Conservation (phyloP, 768 basidiomycete genomes). For the Serendipita indica region DNA sequence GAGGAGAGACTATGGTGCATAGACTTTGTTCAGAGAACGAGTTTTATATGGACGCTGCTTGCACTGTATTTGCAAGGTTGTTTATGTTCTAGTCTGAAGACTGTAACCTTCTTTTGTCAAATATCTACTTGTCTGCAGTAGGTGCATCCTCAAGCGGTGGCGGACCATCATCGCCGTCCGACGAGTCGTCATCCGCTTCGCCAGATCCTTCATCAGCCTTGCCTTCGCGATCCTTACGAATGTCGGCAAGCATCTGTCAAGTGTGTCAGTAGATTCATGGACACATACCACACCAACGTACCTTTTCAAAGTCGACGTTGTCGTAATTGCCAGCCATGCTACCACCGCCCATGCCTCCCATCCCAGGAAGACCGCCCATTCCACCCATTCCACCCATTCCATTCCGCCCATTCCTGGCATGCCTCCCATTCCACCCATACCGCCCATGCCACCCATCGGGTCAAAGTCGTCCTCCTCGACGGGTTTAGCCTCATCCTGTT, state of each 20-base stretch:
- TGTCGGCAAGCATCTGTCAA: conserved; percentile 1
- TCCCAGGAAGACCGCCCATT: conserved; percentile 27
- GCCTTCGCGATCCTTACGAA: conserved; percentile 11
- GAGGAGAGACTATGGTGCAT: background rate
- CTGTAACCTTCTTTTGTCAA: background rate
- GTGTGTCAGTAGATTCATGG: background rate
- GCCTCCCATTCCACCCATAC: conserved; percentile 19
- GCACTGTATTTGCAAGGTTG: too few species aligned
- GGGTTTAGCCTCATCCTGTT: conserved; percentile 48
- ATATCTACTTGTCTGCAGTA: background rate
- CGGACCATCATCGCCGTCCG: conserved; percentile 59
- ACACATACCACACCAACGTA: conserved; percentile 19
- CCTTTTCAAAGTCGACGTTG: conserved; percentile 54
- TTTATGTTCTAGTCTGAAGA: too few species aligned
- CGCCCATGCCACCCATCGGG: conserved; percentile 22
- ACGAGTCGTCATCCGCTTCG: conserved; percentile 29
- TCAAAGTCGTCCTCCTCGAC: conserved; percentile 26
- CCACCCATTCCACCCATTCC: conserved; percentile 19
- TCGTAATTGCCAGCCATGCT: conserved; percentile 34
- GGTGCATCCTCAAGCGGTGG: conserved; percentile 63
- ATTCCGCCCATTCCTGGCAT: conserved; percentile 6
- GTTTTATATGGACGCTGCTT: background rate
- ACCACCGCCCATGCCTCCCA: conserved; percentile 28
- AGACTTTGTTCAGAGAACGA: background rate
- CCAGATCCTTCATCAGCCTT: conserved; percentile 21